These are phyloP conservation scores for Rhizophlyctis rosea DNA, from an alignment of 192 early-diverging fungal genomes.

Conservation along the genomic window DNA sequence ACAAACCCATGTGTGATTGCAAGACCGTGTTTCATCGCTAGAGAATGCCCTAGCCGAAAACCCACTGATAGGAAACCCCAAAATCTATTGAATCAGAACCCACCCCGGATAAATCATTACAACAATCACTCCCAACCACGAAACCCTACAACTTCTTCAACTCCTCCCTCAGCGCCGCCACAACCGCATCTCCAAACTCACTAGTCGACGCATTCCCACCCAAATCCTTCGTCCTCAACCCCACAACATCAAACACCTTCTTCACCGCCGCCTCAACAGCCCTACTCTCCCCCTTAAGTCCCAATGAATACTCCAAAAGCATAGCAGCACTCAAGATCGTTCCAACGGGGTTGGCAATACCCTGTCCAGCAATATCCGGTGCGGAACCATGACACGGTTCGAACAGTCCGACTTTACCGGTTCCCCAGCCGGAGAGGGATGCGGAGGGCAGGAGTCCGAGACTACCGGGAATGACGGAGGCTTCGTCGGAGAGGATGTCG, in stretches of 20 bases:
- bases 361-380: slow-evolving; percentile 97
- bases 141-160: slow-evolving; percentile 12
- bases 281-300: slow-evolving; percentile 83
- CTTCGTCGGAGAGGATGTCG: slow-evolving; percentile 95
- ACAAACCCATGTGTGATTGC: too few relatives aligned
- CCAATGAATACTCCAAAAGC: slow-evolving; percentile 93
- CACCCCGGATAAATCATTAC: too few relatives aligned
- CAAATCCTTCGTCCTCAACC: slow-evolving; percentile 86
- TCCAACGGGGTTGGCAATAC: slow-evolving; percentile 94
- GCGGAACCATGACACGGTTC: slow-evolving; percentile 99
- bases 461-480: slow-evolving; percentile 90
- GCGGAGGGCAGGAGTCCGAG: slow-evolving; percentile 93
- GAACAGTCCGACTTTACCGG: slow-evolving; percentile 79
- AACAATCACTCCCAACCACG: too few relatives aligned
- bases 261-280: slow-evolving; percentile 90
- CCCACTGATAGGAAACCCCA: too few relatives aligned
- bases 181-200: slow-evolving; percentile 91
- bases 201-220: slow-evolving; percentile 79
- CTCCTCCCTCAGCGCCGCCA: slow-evolving; percentile 60
- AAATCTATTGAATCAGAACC: too few relatives aligned
- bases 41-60: too few relatives aligned
- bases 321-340: slow-evolving; percentile 95
- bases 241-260: slow-evolving; percentile 81
- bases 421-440: slow-evolving; percentile 81
- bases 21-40: too few relatives aligned